These are phyloP conservation scores for Simplicillium sp. DNA, from an alignment of 2,329 filamentous ascomycete genomes.

Conservation along the genomic window DNA sequence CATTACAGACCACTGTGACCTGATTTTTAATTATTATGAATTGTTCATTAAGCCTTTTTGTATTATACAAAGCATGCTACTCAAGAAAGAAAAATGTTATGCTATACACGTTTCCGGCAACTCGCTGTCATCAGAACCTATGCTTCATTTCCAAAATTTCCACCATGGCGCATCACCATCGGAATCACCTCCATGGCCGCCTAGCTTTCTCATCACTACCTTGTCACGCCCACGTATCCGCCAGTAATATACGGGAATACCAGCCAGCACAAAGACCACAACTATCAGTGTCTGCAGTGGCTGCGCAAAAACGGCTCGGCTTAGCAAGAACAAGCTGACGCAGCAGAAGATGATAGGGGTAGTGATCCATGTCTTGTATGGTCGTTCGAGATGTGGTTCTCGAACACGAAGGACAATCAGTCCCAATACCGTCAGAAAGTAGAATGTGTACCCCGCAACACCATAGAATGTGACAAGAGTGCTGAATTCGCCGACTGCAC, in stretches of 20 bases:
- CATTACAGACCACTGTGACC: too few relatives aligned
- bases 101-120: too few relatives aligned
- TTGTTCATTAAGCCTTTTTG: too few relatives aligned
- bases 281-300: conserved; percentile 86
- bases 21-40: too few relatives aligned
- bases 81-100: too few relatives aligned
- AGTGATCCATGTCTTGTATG: conserved; percentile 93
- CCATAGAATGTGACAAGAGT: conserved; percentile 96
- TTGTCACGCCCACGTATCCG: conserved; percentile 60
- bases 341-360: conserved; percentile 98
- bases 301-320: conserved; percentile 80
- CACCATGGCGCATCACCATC: conserved; percentile 34
- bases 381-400: conserved; percentile 79
- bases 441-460: conserved; percentile 94
- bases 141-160: conserved; percentile 47
- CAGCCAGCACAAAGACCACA: conserved; percentile 71
- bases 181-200: conserved; percentile 21
- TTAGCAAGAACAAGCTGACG: conserved; percentile 86
- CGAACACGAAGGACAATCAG: conserved; percentile 81
- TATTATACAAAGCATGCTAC: too few relatives aligned
- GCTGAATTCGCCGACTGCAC: conserved; percentile 79
- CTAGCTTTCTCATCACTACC: conserved; percentile 21
- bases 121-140: not conserved
- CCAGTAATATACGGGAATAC: conserved; percentile 84
- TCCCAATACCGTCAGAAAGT: conserved; percentile 90